Conservation (phyloP, 2,329 filamentous ascomycete genomes). For the Ceratocystis alfenasii region DNA sequence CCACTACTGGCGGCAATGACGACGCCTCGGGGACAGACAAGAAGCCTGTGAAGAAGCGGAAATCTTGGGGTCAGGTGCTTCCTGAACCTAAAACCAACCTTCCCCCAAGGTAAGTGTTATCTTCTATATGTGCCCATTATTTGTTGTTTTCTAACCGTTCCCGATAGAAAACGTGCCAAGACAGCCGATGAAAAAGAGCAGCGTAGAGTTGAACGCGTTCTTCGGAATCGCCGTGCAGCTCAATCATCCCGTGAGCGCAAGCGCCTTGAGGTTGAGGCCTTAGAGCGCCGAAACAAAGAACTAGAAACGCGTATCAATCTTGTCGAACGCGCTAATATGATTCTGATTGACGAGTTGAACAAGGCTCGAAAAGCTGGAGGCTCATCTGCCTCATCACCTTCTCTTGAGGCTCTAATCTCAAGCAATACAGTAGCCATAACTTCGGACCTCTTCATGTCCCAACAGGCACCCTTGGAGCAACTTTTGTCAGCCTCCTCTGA, state of each 20-base stretch:
- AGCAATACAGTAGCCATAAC: constrained; percentile 39
- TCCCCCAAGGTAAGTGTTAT: constrained; percentile 58
- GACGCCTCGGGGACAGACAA: constrained; percentile 38
- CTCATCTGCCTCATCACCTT: constrained; percentile 33
- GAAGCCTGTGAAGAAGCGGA: constrained; percentile 81
- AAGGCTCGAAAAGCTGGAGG: constrained; percentile 37
- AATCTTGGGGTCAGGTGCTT: constrained; percentile 96
- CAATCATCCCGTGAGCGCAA: constrained; percentile 95
- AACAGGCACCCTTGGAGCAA: constrained; percentile 25
- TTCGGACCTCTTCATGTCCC: constrained; percentile 43
- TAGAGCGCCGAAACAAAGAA: constrained; percentile 63
- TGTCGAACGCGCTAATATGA: constrained; percentile 43
- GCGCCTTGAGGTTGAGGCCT: constrained; percentile 72
- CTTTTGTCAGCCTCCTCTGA: constrained; percentile 26
- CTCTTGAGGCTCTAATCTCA: constrained; percentile 34
- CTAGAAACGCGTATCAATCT: constrained; percentile 52
- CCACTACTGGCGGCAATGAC: constrained; percentile 23
- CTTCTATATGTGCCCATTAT: neutral
- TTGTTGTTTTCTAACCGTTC: neutral
- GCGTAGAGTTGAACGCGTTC: constrained; percentile 88
- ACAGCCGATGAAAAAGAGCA: constrained; percentile 99
- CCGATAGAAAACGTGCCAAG: constrained; percentile 78
- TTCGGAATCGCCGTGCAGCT: constrained; percentile 87
- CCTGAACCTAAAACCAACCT: constrained; percentile 95
- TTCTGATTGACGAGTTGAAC: constrained; percentile 40